These are phyloP conservation scores for Beauveria sp. DNA, from an alignment of 2,329 filamentous ascomycete genomes.

Conservation along the genomic window DNA sequence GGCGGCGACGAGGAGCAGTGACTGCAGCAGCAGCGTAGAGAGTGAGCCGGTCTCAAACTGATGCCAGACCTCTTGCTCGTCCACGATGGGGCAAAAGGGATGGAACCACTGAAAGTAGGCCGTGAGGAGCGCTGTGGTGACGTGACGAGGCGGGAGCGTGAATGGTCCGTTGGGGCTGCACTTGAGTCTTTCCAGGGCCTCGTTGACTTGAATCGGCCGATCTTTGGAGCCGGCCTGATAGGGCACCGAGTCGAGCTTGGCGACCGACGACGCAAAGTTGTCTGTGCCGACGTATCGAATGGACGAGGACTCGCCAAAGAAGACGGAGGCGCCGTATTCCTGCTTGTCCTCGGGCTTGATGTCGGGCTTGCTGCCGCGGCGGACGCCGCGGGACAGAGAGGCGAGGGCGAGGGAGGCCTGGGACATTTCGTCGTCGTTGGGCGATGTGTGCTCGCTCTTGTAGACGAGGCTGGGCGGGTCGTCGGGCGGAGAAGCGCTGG, in stretches of 20 bases:
- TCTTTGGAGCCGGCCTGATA: conserved; percentile 26
- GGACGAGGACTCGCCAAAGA: conserved; percentile 38
- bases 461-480: conserved; percentile 5
- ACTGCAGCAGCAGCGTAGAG: conserved; percentile 38
- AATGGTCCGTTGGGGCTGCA: conserved; percentile 21
- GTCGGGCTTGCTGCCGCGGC: neutral
- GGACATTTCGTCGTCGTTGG: conserved; percentile 9
- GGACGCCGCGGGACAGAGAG: conserved; percentile 1
- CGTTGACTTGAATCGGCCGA: conserved; percentile 28
- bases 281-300: conserved; percentile 35
- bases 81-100: conserved; percentile 41
- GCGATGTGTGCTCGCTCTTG: neutral
- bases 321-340: conserved; percentile 22
- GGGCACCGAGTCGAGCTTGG: conserved; percentile 20
- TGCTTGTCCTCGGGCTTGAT: neutral
- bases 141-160: conserved; percentile 29
- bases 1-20: conserved; percentile 41
- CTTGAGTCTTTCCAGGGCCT: conserved; percentile 6
- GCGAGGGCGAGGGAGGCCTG: conserved; percentile 8
- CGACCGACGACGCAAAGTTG: conserved; percentile 16
- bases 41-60: conserved; percentile 28
- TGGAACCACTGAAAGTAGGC: conserved; percentile 47
- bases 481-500: neutral
- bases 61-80: conserved; percentile 31
- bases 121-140: conserved; percentile 30